Conservation (phyloP, 2,329 filamentous ascomycete genomes). For the Penicillium sp. region DNA sequence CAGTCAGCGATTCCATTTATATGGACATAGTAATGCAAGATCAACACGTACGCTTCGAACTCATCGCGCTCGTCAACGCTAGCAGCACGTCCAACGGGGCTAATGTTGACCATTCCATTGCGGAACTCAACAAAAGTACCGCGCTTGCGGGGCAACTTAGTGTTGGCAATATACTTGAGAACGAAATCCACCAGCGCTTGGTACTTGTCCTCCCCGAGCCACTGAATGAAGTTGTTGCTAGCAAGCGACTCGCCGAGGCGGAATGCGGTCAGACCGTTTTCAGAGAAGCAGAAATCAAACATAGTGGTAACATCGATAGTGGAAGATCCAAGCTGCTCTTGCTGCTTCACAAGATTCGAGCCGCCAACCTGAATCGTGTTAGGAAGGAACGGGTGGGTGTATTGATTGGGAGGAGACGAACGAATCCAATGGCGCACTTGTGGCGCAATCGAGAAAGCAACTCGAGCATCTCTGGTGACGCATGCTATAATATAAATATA, state of each 20-base stretch:
- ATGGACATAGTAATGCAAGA: not conserved
- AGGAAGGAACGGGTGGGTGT: slow-evolving; percentile 10
- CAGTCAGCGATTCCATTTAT: not conserved
- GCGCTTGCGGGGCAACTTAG: slow-evolving; percentile 61
- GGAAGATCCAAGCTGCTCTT: slow-evolving; percentile 82
- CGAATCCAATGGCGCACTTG: slow-evolving; percentile 36
- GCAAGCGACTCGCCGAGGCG: slow-evolving; percentile 74
- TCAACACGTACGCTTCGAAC: slow-evolving; percentile 59
- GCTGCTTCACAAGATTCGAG: slow-evolving; percentile 87
- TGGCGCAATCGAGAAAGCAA: slow-evolving; percentile 77
- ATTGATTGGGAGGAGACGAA: slow-evolving; percentile 15
- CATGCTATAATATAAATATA: slow-evolving; percentile 49
- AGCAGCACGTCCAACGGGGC: slow-evolving; percentile 73
- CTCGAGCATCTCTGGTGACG: slow-evolving; percentile 76
- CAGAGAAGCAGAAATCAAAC: slow-evolving; percentile 97
- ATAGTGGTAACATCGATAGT: slow-evolving; percentile 70
- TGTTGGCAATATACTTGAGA: slow-evolving; percentile 59
- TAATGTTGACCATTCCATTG: slow-evolving; percentile 65
- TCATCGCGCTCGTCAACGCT: slow-evolving; percentile 74
- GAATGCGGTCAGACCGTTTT: slow-evolving; percentile 92
- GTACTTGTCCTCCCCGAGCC: slow-evolving; percentile 79
- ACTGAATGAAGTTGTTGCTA: slow-evolving; percentile 83
- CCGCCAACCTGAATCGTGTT: slow-evolving; percentile 63
- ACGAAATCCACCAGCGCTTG: slow-evolving; percentile 59
- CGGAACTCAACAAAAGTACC: slow-evolving; percentile 67